Evolutionary conservation across 2,329 filamentous ascomycete species (phyloP).

Genomic region (Trichoderma sp.): DNA sequence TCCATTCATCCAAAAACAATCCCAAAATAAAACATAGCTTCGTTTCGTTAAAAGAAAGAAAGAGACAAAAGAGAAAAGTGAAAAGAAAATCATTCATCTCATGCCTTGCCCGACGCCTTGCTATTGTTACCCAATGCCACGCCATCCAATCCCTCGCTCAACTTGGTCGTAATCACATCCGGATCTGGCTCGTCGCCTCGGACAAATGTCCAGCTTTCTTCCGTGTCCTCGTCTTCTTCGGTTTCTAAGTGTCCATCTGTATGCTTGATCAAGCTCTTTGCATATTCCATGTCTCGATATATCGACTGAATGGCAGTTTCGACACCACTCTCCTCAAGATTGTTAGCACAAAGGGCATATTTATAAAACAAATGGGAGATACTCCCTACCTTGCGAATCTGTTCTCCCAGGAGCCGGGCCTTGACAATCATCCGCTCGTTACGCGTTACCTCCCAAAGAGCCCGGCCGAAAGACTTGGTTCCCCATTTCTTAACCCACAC

Average conservation of each 20-base stretch:
- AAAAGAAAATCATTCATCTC: not conserved
- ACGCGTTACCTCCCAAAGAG: conserved; percentile 88
- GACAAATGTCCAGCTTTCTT: conserved; percentile 90
- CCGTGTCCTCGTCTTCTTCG: conserved; percentile 59
- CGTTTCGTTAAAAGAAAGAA: not conserved
- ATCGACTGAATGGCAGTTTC: conserved; percentile 86
- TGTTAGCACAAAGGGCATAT: conserved; percentile 32
- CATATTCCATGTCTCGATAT: conserved; percentile 94
- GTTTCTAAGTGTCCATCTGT: conserved; percentile 45
- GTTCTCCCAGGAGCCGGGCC: conserved; percentile 77
- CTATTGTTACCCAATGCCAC: conserved; percentile 29
- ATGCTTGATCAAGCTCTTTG: conserved; percentile 75
- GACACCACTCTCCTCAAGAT: conserved; percentile 79
- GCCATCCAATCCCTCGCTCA: conserved; percentile 39
- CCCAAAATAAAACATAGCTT: not conserved
- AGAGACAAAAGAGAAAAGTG: not conserved
- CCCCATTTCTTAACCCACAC: conserved; percentile 88
- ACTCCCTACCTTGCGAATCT: conserved; percentile 75
- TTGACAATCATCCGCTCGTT: conserved; percentile 90
- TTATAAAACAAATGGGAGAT: not conserved
- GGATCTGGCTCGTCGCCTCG: conserved; percentile 56
- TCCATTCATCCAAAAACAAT: not conserved
- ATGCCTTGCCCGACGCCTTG: conserved; percentile 22
- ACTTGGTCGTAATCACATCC: conserved; percentile 44
- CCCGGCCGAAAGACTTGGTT: conserved; percentile 78